Percentiles rank a stretch among this genome's conserved stretches.
Evolutionary conservation across 2,329 filamentous ascomycete genomes (phyloP).

Genomic region (Fulvia fulva): DNA sequence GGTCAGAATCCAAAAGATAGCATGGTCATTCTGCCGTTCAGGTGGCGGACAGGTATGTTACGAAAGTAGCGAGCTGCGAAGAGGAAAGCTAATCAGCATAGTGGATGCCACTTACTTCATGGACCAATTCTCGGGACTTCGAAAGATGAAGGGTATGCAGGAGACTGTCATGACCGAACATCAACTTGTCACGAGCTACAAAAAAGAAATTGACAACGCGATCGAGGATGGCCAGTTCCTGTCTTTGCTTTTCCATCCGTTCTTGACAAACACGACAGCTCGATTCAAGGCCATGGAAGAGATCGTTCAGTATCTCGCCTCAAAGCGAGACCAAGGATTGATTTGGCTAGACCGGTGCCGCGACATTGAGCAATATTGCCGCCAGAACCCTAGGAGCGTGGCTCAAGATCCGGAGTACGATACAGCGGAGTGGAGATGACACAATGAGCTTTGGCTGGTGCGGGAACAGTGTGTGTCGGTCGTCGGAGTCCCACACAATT

Average conservation of each 20-base stretch:
- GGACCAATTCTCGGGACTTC: slow-evolving; percentile 27
- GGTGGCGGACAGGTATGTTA: slow-evolving; percentile 22
- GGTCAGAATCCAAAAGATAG: slow-evolving; percentile 8
- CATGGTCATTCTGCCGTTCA: slow-evolving; percentile 27
- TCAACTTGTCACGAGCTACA: slow-evolving; percentile 22
- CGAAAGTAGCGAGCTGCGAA: neutral
- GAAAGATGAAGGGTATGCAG: slow-evolving; percentile 27
- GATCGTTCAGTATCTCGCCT: slow-evolving; percentile 26
- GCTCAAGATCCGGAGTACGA: slow-evolving; percentile 31
- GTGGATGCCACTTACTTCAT: slow-evolving; percentile 36
- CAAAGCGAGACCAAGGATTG: slow-evolving; percentile 24
- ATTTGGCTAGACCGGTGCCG: slow-evolving; percentile 31
- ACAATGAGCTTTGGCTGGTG: neutral
- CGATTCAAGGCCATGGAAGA: slow-evolving; percentile 27
- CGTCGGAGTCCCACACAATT: neutral
- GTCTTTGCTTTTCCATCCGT: slow-evolving; percentile 33
- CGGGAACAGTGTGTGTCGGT: neutral
- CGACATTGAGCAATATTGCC: slow-evolving; percentile 28
- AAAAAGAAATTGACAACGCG: slow-evolving; percentile 28
- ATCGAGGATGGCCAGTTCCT: slow-evolving; percentile 28
- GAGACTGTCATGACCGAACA: slow-evolving; percentile 18
- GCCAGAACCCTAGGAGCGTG: slow-evolving; percentile 22
- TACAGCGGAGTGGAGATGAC: slow-evolving; percentile 30
- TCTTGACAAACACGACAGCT: slow-evolving; percentile 26
- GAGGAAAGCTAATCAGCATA: neutral